Base-by-base conservation (phyloP, 768 basidiomycete genomes). In the Panaeolus papilionaceus region DNA sequence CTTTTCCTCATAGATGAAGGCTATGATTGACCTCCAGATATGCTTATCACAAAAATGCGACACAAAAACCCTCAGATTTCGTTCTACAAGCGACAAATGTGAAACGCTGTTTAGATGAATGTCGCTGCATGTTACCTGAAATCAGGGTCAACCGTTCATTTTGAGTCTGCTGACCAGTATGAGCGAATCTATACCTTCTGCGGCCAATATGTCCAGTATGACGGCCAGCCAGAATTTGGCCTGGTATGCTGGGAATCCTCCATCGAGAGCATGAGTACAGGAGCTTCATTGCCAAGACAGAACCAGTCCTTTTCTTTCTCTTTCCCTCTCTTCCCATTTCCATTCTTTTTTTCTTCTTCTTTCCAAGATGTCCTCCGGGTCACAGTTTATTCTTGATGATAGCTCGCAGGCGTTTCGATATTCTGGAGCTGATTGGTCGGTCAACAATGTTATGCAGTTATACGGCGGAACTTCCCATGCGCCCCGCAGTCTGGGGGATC, bases 361-460 rank as follows among this genome's bases (percentile, higher is more conserved):
- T 11, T 23, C 28, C 28, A 20, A 42, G 23, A 72, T 70, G 69
- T 12, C 68, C 39, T 63, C 38, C 54, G 65, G 66, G 45, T 47
- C 67, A 26, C 20, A 62, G 4, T 63, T 71, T 45, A 71, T 74
- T 61, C 38, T 72, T 3, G 73, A 74, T 61, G 72, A 74, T 63
- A 67, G 69, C 49, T 66, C 69, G 9, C 64, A 65, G 14, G 68
- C 67, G 23, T 69, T 74, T 58, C 66, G 65, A 23, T 74, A 71
- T 45, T 62, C 49, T 10, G 72, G 71, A 20, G 72, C 67, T 23
- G 65, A 67, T 61, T 74, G 74, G 74, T 67, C 68, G 23, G 58
- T 71, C 9, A 73, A 67, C 62, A 68, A 65, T 12, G 71, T 71
- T 4, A 67, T 64, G 38, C 66, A 67, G 38, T 67, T 51, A 26